Evolutionary conservation across 2,329 filamentous ascomycete species (phyloP).

Genomic region (Neonectria coccinea): DNA sequence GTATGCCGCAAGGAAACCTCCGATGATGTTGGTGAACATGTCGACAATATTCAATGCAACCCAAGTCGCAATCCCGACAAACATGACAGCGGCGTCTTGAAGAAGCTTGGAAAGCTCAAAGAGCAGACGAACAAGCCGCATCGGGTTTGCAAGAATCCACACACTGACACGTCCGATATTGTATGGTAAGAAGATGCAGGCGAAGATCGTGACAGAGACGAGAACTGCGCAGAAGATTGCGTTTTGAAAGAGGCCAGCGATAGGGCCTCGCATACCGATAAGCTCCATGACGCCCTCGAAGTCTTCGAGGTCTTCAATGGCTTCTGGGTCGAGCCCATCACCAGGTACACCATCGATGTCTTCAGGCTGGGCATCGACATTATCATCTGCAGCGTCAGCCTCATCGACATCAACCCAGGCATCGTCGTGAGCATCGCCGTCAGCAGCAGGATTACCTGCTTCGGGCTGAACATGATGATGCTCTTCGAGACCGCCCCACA

Average conservation of each 20-base stretch:
- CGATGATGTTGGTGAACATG: slow-evolving; percentile 51
- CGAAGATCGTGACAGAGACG: slow-evolving; percentile 85
- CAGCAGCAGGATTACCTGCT: slow-evolving; percentile 58
- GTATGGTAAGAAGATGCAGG: slow-evolving; percentile 92
- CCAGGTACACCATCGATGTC: slow-evolving; percentile 73
- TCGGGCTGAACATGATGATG: slow-evolving; percentile 50
- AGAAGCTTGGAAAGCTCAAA: slow-evolving; percentile 82
- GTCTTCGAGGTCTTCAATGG: slow-evolving; percentile 89
- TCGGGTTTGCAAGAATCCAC: slow-evolving; percentile 82
- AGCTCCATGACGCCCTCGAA: slow-evolving; percentile 96
- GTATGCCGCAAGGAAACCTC: slow-evolving; percentile 47
- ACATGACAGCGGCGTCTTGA: slow-evolving; percentile 78
- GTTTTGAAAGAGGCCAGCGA: slow-evolving; percentile 92
- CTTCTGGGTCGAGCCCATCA: slow-evolving; percentile 78
- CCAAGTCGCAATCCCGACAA: slow-evolving; percentile 67
- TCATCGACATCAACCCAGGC: slow-evolving; percentile 55
- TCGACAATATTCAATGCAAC: slow-evolving; percentile 55
- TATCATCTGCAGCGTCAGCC: slow-evolving; percentile 37
- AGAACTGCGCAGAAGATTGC: slow-evolving; percentile 93
- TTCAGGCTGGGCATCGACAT: slow-evolving; percentile 53
- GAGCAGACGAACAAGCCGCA: slow-evolving; percentile 78
- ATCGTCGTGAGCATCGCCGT: slow-evolving; percentile 55
- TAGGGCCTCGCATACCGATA: slow-evolving; percentile 93
- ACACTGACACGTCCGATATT: slow-evolving; percentile 88
- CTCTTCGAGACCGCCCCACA: slow-evolving; percentile 69